Base-by-base conservation (phyloP, 2,329 filamentous ascomycete genomes). In the Paracorniculantispora psalliotae region DNA sequence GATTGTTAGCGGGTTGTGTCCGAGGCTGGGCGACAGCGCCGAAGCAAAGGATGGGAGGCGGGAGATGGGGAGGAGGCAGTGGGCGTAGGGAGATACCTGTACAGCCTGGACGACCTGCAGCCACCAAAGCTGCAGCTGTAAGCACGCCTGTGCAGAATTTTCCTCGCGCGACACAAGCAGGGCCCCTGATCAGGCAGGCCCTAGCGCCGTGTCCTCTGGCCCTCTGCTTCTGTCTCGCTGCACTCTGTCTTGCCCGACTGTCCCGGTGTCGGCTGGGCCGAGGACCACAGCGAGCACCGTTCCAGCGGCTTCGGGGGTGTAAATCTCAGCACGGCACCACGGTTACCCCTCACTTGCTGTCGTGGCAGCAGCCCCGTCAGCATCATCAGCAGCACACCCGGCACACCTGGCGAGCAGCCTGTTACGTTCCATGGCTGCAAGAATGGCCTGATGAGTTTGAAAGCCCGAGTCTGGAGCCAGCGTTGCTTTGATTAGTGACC, bases 321-420 rank as follows among this genome's bases (percentile, higher is more conserved):
- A 65, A 53, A 62, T 67, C 48, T 67, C 66, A 67, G 66, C 63
- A 67, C 63, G 66, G 59, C 66, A 67, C 65, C 63, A 67, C 63
- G 66, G 59, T 55, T 60, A 59, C 62, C 58, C 62, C 57, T 61
- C 62, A 58, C 48, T 60, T 62, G 59, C 19, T 21, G 35, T 21
- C 23, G 19, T 9, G 4, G 26, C n/a, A n/a, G n/a, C n/a, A n/a
- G 21, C 28, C 25, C 21, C 30, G 54, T 41, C 54, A 49, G 46
- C 39, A 17, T 37, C 33, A 19, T 26, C 19, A 25, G 7, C 15
- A 23, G n/a, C n/a, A n/a, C n/a, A n/a, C n/a, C n/a, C n/a, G n/a
- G n/a, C n/a, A n/a, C n/a, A n/a, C n/a, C n/a, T n/a, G n/a, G n/a
- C 15, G 12, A 37, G 5, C 9, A 33, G 26, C 13, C 25, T 21